Evolutionary conservation across 345 rosid genomes (phyloP).

Genomic region (Populus simonii): DNA sequence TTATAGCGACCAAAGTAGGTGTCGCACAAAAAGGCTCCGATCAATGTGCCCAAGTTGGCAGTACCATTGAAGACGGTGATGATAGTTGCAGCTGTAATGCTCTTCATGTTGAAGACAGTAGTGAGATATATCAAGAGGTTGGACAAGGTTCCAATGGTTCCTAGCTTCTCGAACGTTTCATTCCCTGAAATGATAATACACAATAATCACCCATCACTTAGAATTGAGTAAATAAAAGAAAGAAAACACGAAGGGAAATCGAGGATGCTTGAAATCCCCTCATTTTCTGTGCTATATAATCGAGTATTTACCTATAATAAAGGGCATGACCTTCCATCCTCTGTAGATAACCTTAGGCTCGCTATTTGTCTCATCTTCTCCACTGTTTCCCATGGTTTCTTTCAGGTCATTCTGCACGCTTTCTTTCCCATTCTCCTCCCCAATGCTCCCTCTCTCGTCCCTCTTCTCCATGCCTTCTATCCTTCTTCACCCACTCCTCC

Average conservation of each 20-base stretch:
- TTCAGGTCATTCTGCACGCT: no score
- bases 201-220: neutral
- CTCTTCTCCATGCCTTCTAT: no score
- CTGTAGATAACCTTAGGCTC: neutral
- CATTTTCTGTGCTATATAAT: no score
- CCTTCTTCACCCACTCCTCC: no score
- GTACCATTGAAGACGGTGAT: constrained; percentile 3
- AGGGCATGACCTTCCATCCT: constrained; percentile 12
- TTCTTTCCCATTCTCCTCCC: no score
- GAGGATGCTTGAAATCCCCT: neutral
- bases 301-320: constrained; percentile 1
- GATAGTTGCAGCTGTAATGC: neutral
- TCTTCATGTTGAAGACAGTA: neutral
- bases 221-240: neutral
- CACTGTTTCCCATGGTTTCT: neutral
- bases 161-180: constrained; percentile 7
- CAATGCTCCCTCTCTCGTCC: no score
- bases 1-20: constrained; percentile 5
- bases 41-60: neutral
- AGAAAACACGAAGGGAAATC: neutral
- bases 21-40: neutral
- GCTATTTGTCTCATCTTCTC: neutral
- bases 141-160: neutral
- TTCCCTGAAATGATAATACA: neutral
- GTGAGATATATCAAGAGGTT: constrained; percentile 1